Percentiles rank a stretch among this genome's conserved stretches.
Evolutionary conservation across 148 eudicot genomes (phyloP).

Genomic region (Camellia japonica): DNA sequence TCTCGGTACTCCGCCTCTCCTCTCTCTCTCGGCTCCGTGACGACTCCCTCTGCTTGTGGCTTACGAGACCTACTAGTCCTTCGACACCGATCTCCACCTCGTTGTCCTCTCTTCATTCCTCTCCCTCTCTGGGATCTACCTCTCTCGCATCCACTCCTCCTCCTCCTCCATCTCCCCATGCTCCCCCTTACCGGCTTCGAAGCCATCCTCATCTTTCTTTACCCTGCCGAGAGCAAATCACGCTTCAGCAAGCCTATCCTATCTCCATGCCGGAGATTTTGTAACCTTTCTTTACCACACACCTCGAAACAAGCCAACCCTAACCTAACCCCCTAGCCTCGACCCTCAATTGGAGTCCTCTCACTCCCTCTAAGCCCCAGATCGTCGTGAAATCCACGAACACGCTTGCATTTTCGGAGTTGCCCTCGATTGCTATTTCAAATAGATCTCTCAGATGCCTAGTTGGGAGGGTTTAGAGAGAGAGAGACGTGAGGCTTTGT

Average conservation of each 20-base stretch:
- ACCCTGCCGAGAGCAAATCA: constrained; percentile 55
- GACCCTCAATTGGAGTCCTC: constrained; percentile 41
- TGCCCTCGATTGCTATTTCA: constrained; percentile 59
- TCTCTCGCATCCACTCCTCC: constrained; percentile 41
- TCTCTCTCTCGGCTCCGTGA: constrained; percentile 53
- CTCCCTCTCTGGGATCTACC: constrained; percentile 48
- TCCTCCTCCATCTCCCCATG: not conserved
- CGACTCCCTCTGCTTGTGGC: constrained; percentile 81
- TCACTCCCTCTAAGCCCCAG: constrained; percentile 73
- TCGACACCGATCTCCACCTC: constrained; percentile 57
- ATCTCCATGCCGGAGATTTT: constrained; percentile 64
- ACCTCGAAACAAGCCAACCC: constrained; percentile 27
- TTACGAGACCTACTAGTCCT: constrained; percentile 80
- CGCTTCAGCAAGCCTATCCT: constrained; percentile 56
- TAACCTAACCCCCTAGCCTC: not conserved
- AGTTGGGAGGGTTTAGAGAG: constrained; percentile 27
- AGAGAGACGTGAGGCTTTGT: no score
- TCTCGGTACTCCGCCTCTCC: constrained; percentile 44
- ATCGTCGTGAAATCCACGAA: constrained; percentile 77
- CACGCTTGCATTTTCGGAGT: constrained; percentile 73
- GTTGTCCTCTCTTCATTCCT: constrained; percentile 67
- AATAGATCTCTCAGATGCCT: constrained; percentile 76
- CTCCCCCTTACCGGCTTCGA: constrained; percentile 76
- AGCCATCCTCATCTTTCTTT: constrained; percentile 65
- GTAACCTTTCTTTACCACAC: constrained; percentile 69